These are phyloP conservation scores for Plasmodium reichenowi DNA, from an alignment of 169 alveolate genomes.

Conservation along the genomic window DNA sequence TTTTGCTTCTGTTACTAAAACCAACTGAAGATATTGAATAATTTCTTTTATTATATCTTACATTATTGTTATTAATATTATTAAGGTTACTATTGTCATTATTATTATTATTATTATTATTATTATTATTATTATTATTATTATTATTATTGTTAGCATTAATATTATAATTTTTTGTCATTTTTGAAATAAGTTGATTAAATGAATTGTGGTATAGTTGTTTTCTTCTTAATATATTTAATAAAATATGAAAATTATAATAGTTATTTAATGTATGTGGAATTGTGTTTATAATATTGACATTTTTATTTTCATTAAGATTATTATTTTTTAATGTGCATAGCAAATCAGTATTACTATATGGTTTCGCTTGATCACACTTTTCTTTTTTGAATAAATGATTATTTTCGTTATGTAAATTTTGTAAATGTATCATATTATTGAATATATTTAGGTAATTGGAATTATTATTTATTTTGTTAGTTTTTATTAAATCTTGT, in stretches of 20 bases:
- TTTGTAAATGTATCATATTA: not conserved
- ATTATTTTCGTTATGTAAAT: not conserved
- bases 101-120: not conserved
- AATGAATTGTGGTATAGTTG: conserved; percentile 28
- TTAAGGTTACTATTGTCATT: not conserved
- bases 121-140: too few relatives aligned
- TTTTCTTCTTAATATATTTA: conserved; percentile 20
- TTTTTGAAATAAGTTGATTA: conserved; percentile 3
- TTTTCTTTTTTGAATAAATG: not conserved
- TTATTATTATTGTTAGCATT: not conserved
- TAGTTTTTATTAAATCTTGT: conserved; percentile 2
- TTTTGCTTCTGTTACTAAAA: conserved; percentile 71
- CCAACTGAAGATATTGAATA: conserved; percentile 73
- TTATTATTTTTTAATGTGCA: conserved; percentile 3
- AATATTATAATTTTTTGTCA: not conserved
- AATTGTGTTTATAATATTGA: not conserved
- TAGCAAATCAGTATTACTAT: not conserved
- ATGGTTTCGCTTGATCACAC: not conserved
- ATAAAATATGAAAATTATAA: conserved; percentile 46
- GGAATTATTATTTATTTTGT: not conserved
- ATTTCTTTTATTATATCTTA: conserved; percentile 11
- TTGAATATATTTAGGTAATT: conserved; percentile 17
- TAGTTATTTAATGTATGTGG: conserved; percentile 27
- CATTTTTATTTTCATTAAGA: conserved; percentile 17
- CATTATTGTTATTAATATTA: not conserved